Evolutionary conservation across 495 filamentous ascomycete species (phyloP), one percentile per base, ranked within the genome.

Genomic region (Friedmanniomyces simplex): DNA sequence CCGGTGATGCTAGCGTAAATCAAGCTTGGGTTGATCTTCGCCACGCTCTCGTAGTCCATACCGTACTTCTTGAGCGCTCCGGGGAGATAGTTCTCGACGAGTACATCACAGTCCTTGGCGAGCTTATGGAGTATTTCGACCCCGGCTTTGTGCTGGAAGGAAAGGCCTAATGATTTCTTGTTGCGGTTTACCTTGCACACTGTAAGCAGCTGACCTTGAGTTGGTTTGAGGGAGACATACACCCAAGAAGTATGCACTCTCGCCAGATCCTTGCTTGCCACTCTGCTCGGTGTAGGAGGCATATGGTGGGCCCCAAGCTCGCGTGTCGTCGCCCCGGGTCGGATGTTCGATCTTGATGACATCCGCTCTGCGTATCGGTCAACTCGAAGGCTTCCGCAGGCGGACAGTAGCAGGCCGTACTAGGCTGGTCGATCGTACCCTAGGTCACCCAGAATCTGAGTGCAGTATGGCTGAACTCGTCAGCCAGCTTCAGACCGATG

Each of bases 281-380:
- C 78, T 79, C 24, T 50, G 22, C 24, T 57, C 59, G 20, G 49
- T 62, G 66, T 93, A 88, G 48, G 79, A 78, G 26, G 93, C 93
- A 73, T 91, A 97, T 28, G 93, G 93, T 22, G 93, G 93, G 1
- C 93, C 93, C 93, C 93, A 98, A 47, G 90, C 89, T 58, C 93
- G 76, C 22, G 93, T 98, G 69, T 98, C 93, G 66, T 98, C 93
- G 28, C 93, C 93, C 39, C 88, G 78, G 0, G 77, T 80, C 5
- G 93, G 94, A 71, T 98, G 94, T 69, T 98, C 93, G 52, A 97
- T 79, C 69, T 98, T 98, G 72, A 98, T 96, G 2, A 98, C 81
- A 61, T 97, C 91, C 55, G 93, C 93, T 47, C 91, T 96, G 58
- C 45, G 24, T 6, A 41, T 24, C 12, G 13, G 54, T 58, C 43